phyloP scores from a whole-genome alignment of 1,284 basidiomycete species.

The Takashimella tepidaria region DNA sequence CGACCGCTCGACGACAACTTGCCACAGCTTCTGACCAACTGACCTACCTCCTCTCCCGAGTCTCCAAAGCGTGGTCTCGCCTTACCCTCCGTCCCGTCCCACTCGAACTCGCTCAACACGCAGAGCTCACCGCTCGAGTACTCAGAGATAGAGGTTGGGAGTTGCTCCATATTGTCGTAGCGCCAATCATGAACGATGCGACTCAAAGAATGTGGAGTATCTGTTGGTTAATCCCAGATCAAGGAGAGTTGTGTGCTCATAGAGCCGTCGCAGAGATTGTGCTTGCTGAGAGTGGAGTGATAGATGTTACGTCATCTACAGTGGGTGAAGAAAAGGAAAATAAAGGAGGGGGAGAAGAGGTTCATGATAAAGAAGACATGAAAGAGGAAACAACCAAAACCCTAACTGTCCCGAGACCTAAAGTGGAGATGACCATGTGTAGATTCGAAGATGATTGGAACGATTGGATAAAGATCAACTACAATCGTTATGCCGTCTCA shows the following conservation, averaged over 20 bases:
- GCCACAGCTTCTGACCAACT: background rate
- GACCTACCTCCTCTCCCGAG: conserved; percentile 4
- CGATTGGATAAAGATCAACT: conserved; percentile 18
- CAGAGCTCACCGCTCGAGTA: conserved; percentile 5
- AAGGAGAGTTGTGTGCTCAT: conserved; percentile 8
- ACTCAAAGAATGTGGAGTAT: conserved; percentile 5
- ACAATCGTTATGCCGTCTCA: background rate
- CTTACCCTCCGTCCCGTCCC: background rate
- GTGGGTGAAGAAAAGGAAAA: background rate
- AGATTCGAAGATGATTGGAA: conserved; percentile 18
- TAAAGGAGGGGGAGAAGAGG: background rate
- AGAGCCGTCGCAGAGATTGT: conserved; percentile 20
- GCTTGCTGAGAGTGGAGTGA: conserved; percentile 1
- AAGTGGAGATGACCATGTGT: conserved; percentile 15
- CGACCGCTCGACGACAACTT: background rate
- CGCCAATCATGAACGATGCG: background rate
- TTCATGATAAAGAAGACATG: background rate
- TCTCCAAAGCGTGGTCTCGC: conserved; percentile 14
- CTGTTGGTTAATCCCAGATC: conserved; percentile 16
- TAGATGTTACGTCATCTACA: no score
- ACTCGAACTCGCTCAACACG: conserved; percentile 4
- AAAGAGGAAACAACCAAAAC: background rate
- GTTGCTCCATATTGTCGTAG: conserved; percentile 17
- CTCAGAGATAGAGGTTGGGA: conserved; percentile 18
- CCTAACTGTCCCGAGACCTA: background rate